phyloP scores from a whole-genome alignment of 208 protist species.

The Leishmania martiniquensis region DNA sequence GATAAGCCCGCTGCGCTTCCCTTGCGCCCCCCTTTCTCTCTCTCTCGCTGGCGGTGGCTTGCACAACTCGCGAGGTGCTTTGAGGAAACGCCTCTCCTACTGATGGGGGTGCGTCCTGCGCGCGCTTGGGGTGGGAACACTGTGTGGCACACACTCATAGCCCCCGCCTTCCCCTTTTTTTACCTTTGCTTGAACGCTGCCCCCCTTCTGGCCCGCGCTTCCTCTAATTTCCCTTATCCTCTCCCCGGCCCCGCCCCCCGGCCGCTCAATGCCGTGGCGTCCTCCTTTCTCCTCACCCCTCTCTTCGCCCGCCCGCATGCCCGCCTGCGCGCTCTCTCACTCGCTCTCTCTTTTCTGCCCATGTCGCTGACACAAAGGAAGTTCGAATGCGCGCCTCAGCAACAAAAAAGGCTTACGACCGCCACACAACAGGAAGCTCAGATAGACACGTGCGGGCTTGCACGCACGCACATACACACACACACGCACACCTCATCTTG shows the following conservation, averaged over 20 bases:
- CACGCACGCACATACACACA: background rate
- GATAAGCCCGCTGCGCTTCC: too few species aligned
- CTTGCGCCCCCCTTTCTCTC: background rate
- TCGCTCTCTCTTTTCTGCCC: background rate
- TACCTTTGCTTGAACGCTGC: background rate
- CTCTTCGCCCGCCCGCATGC: background rate
- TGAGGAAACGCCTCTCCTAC: background rate
- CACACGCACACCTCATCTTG: conserved; percentile 2
- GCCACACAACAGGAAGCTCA: too few species aligned
- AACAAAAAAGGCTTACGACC: too few species aligned
- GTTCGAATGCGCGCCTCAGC: too few species aligned
- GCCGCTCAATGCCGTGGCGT: too few species aligned
- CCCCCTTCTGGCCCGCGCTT: background rate
- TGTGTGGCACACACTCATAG: background rate
- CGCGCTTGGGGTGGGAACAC: background rate
- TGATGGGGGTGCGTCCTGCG: background rate
- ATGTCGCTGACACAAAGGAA: too few species aligned
- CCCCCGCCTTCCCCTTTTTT: background rate
- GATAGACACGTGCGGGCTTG: background rate
- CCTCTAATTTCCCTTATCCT: background rate
- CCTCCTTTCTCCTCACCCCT: background rate
- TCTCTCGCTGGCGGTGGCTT: background rate
- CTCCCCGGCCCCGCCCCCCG: too few species aligned
- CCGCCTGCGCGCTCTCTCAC: background rate
- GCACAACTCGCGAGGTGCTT: background rate